These are phyloP conservation scores for Zygosaccharomyces pseudorouxii DNA, from an alignment of 805 yeast species.

Conservation along the genomic window DNA sequence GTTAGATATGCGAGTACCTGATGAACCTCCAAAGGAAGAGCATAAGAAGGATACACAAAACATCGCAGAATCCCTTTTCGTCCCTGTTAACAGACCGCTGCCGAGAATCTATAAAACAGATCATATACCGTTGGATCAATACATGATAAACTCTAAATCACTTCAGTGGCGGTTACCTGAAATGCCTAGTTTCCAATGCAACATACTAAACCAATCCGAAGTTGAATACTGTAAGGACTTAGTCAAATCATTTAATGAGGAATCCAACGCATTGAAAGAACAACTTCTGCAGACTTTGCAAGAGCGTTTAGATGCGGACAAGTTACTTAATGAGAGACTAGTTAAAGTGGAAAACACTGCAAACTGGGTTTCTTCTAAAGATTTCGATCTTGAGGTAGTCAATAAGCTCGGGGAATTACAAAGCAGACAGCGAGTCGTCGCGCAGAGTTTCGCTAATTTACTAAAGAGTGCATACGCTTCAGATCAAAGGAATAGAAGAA, in stretches of 20 bases:
- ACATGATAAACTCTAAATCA: slow-evolving; percentile 13
- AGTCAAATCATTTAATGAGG: slow-evolving; percentile 17
- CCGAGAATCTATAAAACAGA: slow-evolving; percentile 28
- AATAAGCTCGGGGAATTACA: slow-evolving; percentile 25
- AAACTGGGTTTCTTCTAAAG: slow-evolving; percentile 16
- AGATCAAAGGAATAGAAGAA: slow-evolving; percentile 1
- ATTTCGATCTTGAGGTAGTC: slow-evolving; percentile 21
- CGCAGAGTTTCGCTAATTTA: slow-evolving; percentile 18
- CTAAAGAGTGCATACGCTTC: slow-evolving; percentile 16
- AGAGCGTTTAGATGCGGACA: slow-evolving; percentile 23
- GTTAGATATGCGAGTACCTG: slow-evolving; percentile 8
- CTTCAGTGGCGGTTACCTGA: slow-evolving; percentile 15
- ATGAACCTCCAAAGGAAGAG: slow-evolving; percentile 3
- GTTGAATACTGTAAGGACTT: slow-evolving; percentile 19
- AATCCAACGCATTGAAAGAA: slow-evolving; percentile 20
- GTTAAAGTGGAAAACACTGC: slow-evolving; percentile 23
- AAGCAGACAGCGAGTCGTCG: slow-evolving; percentile 23
- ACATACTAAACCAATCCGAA: slow-evolving; percentile 17
- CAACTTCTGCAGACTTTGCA: slow-evolving; percentile 14
- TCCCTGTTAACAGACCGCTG: slow-evolving; percentile 28
- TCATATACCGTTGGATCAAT: slow-evolving; percentile 13
- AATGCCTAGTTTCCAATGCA: slow-evolving; percentile 21
- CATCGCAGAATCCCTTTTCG: slow-evolving; percentile 19
- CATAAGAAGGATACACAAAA: slow-evolving; percentile 3
- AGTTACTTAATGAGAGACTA: slow-evolving; percentile 16